Base-by-base conservation (phyloP, 148 eudicot species). In the Rhododendron simsii region DNA sequence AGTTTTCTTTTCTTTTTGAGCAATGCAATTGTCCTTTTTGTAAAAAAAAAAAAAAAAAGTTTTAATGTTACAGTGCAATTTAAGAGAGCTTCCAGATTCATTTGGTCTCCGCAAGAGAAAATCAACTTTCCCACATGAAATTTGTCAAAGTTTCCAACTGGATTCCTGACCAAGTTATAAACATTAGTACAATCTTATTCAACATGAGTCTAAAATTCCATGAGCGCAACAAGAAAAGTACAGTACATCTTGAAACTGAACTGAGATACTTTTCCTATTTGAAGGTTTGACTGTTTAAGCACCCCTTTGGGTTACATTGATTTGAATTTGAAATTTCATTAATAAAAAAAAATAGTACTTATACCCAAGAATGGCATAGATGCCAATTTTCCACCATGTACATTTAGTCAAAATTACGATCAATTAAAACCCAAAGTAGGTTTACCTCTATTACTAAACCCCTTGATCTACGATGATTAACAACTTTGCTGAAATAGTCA, bases 391-490 rank as follows among this genome's bases (percentile, higher is more conserved):
- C 55, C 55, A 78, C 18, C 13, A 28, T 47, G 12, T 78, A 47
- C 53, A 78, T 9, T 23, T 45, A 5, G 15, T 23, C 35, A 26
- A 3, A 21, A 78, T 78, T 41, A 78, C 14, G 48, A 76, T 35
- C 6, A 4, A 21, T 44, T 41, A 33, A 35, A 15, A 35, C 45
- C 78, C 78, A 71, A 4, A 74, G 16, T 74, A 37, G 21, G 14
- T 33, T 13, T 13, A 53, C 9, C 21, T 47, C 61, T 37, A 81
- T 30, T 2, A 35, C 39, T 48, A 61, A 82, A 44, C 20, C 69
- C 93, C 94, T 90, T 96, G 99, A 92, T 96, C 93, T 11, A 90
- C 99, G 63, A 86, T 81, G 37, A 94, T 94, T 76, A 89, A 92
- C 67, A 93, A 88, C 45, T 83, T 94, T 2, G 95, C 92, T 3